Evolutionary conservation across 1,284 basidiomycete species (phyloP), one percentile per base, ranked within the genome.

Genomic region (Ceratobasidium sp.): DNA sequence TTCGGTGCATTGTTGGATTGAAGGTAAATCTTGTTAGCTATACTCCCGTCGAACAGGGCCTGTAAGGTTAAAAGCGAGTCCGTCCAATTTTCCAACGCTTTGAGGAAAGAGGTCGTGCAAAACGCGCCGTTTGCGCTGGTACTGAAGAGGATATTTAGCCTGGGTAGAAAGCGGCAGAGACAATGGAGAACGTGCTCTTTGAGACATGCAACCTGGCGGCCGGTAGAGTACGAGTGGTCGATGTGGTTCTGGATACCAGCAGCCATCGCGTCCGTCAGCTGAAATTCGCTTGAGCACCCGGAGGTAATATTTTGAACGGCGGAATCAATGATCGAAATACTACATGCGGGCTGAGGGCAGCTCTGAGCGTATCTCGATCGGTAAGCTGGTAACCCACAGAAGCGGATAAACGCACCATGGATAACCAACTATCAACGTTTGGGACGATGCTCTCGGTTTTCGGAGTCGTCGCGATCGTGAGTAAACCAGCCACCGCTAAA

Each of bases 401-500:
- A 61, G 57, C 3, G 7, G 15, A 6, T 33, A 15, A 15, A 33
- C 57, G 57, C 33, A 70, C 67, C 15, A 52, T n/a, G 13, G 67
- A 28, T 3, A 71, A 23, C 69, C 69, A 71, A 40, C 56, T 59
- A 54, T 71, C 44, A 26, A 71, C 13, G 13, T 28, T 28, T 17
- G 54, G 12, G 46, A 71, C 44, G 20, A 71, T n/a, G 56, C 69
- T 71, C 15, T 71, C 9, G n/a, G 59, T 71, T 15, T 54, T n/a
- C 2, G 54, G 38, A 4, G 69, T 71, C 40, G 33, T 3, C 6
- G 54, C 54, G 26, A 71, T 46, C 12, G 59, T 59, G 33, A 71
- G 6, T 23, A 71, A 23, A 17, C 40, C 69, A 10, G 38, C 2
- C 20, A 71, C 23, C 9, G 52, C 69, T 17, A 71, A 42, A 56